Conservation (phyloP, 495 filamentous ascomycete species). For the Neurospora sp. region DNA sequence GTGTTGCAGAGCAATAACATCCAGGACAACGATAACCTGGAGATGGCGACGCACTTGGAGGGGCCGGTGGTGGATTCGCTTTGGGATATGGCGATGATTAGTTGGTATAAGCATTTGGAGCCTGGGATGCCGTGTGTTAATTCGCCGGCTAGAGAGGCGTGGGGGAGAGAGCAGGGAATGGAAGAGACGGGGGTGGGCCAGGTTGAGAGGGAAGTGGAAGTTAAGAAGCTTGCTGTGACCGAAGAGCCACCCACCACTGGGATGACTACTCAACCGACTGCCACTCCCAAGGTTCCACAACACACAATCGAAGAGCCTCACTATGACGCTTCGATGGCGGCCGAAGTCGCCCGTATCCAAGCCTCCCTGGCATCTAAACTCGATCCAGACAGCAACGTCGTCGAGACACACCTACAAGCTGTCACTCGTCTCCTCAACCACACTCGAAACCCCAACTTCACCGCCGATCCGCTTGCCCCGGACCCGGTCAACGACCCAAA, state of each 20-base stretch:
- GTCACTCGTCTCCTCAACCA: slow-evolving; percentile 57
- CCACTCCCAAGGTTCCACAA: slow-evolving; percentile 34
- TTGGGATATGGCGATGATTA: slow-evolving; percentile 62
- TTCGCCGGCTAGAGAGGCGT: slow-evolving; percentile 35
- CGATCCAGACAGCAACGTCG: neutral
- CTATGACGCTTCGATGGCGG: slow-evolving; percentile 50
- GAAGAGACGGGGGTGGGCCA: neutral
- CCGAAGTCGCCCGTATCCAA: slow-evolving; percentile 52
- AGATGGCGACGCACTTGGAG: slow-evolving; percentile 73
- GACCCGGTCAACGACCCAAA: slow-evolving; percentile 30
- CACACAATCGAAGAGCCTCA: slow-evolving; percentile 49
- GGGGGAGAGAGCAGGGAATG: slow-evolving; percentile 5
- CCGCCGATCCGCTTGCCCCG: slow-evolving; percentile 36
- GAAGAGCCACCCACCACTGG: neutral
- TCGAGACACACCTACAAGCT: slow-evolving; percentile 43
- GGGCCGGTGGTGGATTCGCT: slow-evolving; percentile 66
- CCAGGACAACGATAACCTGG: slow-evolving; percentile 66
- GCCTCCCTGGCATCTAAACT: slow-evolving; percentile 35
- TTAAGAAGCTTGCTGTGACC: neutral
- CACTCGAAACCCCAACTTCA: slow-evolving; percentile 42
- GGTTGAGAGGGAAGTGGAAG: neutral
- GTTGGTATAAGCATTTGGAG: slow-evolving; percentile 55
- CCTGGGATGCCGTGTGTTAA: slow-evolving; percentile 49
- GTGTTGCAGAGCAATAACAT: slow-evolving; percentile 69
- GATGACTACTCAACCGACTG: slow-evolving; percentile 1